Percentiles rank a stretch among this genome's conserved stretches.
These are phyloP conservation scores for Leccinum solheimii DNA, from an alignment of 1,284 basidiomycete genomes.

Conservation along the genomic window DNA sequence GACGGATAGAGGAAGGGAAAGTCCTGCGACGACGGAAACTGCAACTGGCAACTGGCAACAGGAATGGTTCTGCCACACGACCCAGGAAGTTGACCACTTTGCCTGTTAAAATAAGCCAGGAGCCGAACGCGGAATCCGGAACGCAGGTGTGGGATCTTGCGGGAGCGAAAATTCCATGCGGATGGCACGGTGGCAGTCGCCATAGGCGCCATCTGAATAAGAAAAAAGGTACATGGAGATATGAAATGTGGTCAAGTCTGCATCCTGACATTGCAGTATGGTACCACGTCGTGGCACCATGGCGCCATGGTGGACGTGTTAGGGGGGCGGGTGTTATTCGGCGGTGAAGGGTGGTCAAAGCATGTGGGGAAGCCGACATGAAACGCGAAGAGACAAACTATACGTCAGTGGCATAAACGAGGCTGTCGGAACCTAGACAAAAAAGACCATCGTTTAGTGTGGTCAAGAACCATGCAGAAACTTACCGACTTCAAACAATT, in stretches of 20 bases:
- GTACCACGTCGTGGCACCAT: constrained; percentile 5
- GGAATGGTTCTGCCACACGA: constrained; percentile 17
- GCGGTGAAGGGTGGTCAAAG: constrained; percentile 27
- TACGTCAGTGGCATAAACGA: constrained; percentile 25
- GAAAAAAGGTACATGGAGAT: constrained; percentile 5
- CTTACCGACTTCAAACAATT: not conserved
- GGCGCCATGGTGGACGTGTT: constrained; percentile 1
- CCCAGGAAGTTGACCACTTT: constrained; percentile 4
- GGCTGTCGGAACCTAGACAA: constrained; percentile 6
- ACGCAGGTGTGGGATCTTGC: constrained; percentile 8
- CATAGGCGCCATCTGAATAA: not conserved
- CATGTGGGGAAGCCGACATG: constrained; percentile 30
- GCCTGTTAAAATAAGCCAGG: constrained; percentile 9
- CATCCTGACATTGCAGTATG: not conserved
- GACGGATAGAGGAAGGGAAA: constrained; percentile 9
- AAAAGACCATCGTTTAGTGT: constrained; percentile 11
- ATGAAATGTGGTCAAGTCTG: constrained; percentile 6
- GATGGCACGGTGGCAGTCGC: not conserved
- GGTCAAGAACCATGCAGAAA: constrained; percentile 1
- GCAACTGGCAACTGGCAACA: constrained; percentile 2
- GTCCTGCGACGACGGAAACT: constrained; percentile 24
- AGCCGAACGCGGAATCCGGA: constrained; percentile 3
- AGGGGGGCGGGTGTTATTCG: constrained; percentile 5
- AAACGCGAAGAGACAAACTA: constrained; percentile 24
- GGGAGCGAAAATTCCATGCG: constrained; percentile 4